These are phyloP conservation scores for Cryptococcus sp. DNA, from an alignment of 1,284 basidiomycete genomes.

Conservation along the genomic window DNA sequence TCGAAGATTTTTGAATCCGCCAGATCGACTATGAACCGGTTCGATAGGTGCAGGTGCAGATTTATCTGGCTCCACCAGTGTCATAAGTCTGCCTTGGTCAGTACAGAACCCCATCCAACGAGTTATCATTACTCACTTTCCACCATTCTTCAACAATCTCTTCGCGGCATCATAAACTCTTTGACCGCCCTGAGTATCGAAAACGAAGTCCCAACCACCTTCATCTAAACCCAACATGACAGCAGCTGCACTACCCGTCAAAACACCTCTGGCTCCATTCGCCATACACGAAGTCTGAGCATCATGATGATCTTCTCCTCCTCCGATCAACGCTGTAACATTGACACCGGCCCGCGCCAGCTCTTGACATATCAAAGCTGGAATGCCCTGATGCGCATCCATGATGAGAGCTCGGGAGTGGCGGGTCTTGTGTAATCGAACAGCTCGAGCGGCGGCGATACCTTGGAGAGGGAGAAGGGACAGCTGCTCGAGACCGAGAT, in stretches of 20 bases:
- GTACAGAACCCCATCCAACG: not conserved
- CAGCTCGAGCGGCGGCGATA: conserved; percentile 68
- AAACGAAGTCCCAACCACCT: conserved; percentile 61
- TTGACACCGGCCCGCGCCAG: conserved; percentile 49
- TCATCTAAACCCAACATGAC: conserved; percentile 41
- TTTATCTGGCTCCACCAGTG: conserved; percentile 4
- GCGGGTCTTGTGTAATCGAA: conserved; percentile 53
- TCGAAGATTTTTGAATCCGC: conserved; percentile 25
- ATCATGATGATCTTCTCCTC: conserved; percentile 29
- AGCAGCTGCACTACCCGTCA: conserved; percentile 36
- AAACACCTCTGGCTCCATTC: conserved; percentile 41
- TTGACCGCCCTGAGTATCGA: conserved; percentile 74
- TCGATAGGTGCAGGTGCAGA: conserved; percentile 2
- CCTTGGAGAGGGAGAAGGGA: conserved; percentile 71
- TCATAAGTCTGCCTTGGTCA: conserved; percentile 8
- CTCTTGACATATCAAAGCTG: conserved; percentile 70
- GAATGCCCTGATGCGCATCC: conserved; percentile 68
- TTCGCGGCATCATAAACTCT: conserved; percentile 68
- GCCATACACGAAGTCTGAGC: conserved; percentile 28
- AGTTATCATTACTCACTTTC: conserved; percentile 31
- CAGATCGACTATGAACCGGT: conserved; percentile 12
- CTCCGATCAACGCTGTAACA: conserved; percentile 40
- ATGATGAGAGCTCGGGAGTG: conserved; percentile 60
- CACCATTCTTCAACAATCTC: conserved; percentile 54
- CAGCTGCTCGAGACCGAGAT: conserved; percentile 66